Evolutionary conservation across 2,329 filamentous ascomycete genomes (phyloP).

Genomic region (Zalaria obscura): DNA sequence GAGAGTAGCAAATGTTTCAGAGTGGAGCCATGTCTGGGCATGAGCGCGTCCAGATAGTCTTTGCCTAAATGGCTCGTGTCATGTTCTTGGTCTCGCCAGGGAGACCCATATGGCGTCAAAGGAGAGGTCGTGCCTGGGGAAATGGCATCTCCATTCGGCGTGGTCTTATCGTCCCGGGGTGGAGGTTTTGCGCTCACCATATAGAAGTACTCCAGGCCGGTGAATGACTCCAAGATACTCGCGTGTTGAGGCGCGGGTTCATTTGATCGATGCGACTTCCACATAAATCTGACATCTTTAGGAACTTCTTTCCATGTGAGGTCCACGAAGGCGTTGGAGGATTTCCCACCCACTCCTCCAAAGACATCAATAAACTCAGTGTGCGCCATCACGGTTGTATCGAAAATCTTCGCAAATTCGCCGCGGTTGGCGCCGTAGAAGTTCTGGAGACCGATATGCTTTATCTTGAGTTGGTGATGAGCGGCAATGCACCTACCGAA

Average conservation of each 20-base stretch:
- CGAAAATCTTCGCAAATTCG: constrained; percentile 30
- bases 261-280: constrained; percentile 7
- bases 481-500: constrained; percentile 40
- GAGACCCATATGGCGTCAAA: background rate
- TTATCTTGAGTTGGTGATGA: constrained; percentile 31
- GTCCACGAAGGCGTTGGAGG: constrained; percentile 39
- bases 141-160: background rate
- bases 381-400: constrained; percentile 27
- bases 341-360: constrained; percentile 24
- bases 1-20: constrained; percentile 43
- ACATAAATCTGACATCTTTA: constrained; percentile 29
- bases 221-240: constrained; percentile 26
- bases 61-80: constrained; percentile 22
- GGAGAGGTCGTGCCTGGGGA: background rate
- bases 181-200: constrained; percentile 26
- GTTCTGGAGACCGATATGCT: constrained; percentile 41
- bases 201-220: constrained; percentile 36
- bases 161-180: background rate
- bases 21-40: constrained; percentile 34
- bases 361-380: constrained; percentile 41
- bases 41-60: constrained; percentile 37
- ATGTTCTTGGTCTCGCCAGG: constrained; percentile 10
- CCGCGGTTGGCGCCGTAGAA: constrained; percentile 39
- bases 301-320: constrained; percentile 34
- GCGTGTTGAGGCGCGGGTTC: constrained; percentile 21